These are phyloP conservation scores for Volvox africanus DNA, from an alignment of 139 green algal genomes.

Conservation along the genomic window DNA sequence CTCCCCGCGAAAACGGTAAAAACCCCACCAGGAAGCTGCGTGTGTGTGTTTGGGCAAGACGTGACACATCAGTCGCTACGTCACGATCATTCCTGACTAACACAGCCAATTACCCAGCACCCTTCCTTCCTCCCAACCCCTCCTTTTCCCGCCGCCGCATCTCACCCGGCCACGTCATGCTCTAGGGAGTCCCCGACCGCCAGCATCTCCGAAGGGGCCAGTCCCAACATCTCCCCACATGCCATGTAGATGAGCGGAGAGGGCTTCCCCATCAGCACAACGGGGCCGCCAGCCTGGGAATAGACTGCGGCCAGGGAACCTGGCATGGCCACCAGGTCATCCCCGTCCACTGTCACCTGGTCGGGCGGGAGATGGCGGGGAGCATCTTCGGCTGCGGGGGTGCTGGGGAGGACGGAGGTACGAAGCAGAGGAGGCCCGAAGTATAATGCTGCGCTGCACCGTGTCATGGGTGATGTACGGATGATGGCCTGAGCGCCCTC, in stretches of 20 bases:
- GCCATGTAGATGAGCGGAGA: constrained; percentile 79
- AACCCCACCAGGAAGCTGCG: no score
- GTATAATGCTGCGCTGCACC: no score
- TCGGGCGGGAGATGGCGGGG: no score
- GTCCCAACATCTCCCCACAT: neutral
- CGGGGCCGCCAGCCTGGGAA: constrained; percentile 49
- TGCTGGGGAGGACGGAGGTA: no score
- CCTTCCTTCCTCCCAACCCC: neutral
- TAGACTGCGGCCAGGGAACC: constrained; percentile 81
- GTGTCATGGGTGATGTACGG: no score
- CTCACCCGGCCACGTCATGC: constrained; percentile 84
- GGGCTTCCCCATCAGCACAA: constrained; percentile 89
- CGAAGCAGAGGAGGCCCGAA: no score
- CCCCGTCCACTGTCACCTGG: constrained; percentile 60
- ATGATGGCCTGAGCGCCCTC: no score
- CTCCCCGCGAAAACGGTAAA: no score
- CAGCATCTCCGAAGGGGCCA: constrained; percentile 60
- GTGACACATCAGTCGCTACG: no score
- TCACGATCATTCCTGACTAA: neutral
- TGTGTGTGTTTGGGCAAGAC: no score
- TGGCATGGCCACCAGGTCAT: constrained; percentile 78
- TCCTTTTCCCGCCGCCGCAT: no score
- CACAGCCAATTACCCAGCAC: neutral
- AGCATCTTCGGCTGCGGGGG: no score
- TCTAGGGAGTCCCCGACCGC: constrained; percentile 86